Conservation (phyloP, 768 basidiomycete genomes). For the Terana coerulea region DNA sequence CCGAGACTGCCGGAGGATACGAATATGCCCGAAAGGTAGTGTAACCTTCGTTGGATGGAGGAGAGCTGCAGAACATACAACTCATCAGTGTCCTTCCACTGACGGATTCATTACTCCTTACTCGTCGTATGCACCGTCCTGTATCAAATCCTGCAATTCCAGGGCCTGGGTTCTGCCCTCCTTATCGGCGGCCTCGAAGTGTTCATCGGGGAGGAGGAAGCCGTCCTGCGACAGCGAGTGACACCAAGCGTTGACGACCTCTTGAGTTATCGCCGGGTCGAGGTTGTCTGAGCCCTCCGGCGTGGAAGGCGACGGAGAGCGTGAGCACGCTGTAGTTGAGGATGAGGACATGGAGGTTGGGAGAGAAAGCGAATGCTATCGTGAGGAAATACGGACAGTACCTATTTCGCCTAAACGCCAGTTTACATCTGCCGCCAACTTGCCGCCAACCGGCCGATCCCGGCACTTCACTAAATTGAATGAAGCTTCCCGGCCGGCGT, state of each 20-base stretch:
- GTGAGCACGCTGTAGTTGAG: slow-evolving; percentile 53
- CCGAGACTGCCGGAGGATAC: too few relatives aligned
- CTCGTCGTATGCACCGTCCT: slow-evolving; percentile 76
- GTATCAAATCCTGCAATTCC: slow-evolving; percentile 67
- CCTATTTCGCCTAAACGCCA: slow-evolving; percentile 6
- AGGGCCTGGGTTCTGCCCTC: slow-evolving; percentile 55
- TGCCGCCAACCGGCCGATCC: neutral
- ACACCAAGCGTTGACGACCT: slow-evolving; percentile 58
- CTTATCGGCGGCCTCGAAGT: slow-evolving; percentile 37
- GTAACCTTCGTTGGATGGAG: too few relatives aligned
- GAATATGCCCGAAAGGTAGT: too few relatives aligned
- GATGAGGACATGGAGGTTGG: slow-evolving; percentile 51
- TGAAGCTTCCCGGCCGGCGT: neutral
- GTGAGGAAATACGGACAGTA: slow-evolving; percentile 1
- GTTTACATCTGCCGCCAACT: neutral
- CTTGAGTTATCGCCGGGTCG: slow-evolving; percentile 48
- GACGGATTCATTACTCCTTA: slow-evolving; percentile 34
- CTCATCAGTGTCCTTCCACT: too few relatives aligned
- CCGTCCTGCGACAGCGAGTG: slow-evolving; percentile 42
- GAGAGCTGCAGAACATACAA: too few relatives aligned
- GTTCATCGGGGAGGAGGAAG: slow-evolving; percentile 34
- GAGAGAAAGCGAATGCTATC: slow-evolving; percentile 1
- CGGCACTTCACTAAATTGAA: neutral
- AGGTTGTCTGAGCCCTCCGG: slow-evolving; percentile 60
- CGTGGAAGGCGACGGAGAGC: slow-evolving; percentile 68